Evolutionary conservation across 2,329 filamentous ascomycete genomes (phyloP), one percentile per base, ranked within the genome.

Genomic region (Neofusicoccum sp.): DNA sequence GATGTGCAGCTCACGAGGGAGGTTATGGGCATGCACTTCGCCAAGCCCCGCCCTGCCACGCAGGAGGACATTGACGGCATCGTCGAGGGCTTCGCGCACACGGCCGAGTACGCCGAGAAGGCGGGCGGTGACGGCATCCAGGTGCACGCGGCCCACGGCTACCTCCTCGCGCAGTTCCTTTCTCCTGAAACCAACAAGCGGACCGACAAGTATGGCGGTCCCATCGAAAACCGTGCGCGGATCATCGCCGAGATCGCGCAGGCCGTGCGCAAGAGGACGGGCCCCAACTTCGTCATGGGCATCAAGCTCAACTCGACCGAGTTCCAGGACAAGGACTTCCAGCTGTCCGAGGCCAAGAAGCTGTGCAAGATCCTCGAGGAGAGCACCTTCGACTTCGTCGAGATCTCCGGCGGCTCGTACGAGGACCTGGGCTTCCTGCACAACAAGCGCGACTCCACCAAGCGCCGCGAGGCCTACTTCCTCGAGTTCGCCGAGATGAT

Each of bases 1-100:
- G 79, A 79, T 62, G 75, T 82, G 20, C 78, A 79, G 67, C 58
- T 60, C 6, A 43, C 48, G 34, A 61, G 26, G 41, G 41, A 56
- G 33, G 59, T 76, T 3, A 75, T 80, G 72, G 80, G 79, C 36
- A 74, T 79, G 74, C 70, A 67, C 1, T 84, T 82, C 63, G 80
- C 72, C 3, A 79, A 79, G 65, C 82, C 82, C 0, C 77, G 79
- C 16, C 75, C 79, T 3, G 80, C 80, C 31, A 79, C 78, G 0
- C 70, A 79, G 44, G 73, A 75, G 12, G 82, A 86, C 47, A 82
- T 88, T 65, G 66, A 76, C 26, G 65, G 71, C 14, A 69, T 88
- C n/a, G 78, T 86, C n/a, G 78, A 84, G 24, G 80, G 80, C 2
- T 89, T 87, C 66, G 82, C 83, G 0, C 82, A 88, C 65, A 79